Evolutionary conservation across 2,329 filamentous ascomycete species (phyloP), one percentile per base, ranked within the genome.

Genomic region (Capronia epimyces): DNA sequence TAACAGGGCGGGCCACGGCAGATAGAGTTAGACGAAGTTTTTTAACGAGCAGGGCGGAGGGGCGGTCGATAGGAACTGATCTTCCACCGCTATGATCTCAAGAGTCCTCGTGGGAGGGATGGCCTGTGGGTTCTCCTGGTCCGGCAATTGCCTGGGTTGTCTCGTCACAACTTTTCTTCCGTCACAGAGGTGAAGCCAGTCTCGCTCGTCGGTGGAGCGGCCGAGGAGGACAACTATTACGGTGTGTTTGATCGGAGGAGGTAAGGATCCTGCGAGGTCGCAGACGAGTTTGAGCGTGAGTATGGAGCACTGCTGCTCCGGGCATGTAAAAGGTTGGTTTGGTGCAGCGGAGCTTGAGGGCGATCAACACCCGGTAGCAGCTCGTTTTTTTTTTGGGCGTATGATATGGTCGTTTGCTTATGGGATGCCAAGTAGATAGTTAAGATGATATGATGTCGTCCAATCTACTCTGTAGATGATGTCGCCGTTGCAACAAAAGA

Each of bases 41-140:
- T 48, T 56, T 56, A 46, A 50, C 53, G 49, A 53, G 27, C 20
- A 40, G 24, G 34, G 46, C 46, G 49, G 50, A 47, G 27, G 50
- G 7, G 13, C 50, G 50, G 31, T 39, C 41, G 27, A 43, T 49
- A 29, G 46, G 40, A 18, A 46, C 47, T 53, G 54, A 56, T 49
- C 50, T 53, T 50, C 53, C 25, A 50, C 43, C 36, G 37, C 50
- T 51, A 43, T 37, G 18, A 48, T 49, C 40, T 53, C 50, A 56
- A 56, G 36, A 37, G n/a, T 20, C 45, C 24, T 27, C 40, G 34
- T 49, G 10, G n/a, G 32, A 40, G 46, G 29, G 46, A 12, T 42
- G 21, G 29, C 25, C n/a, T 15, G 43, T 20, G 32, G 46, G 37
- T 13, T 20, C 25, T 32, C 13, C 15, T 29, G 24, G 25, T 24